Evolutionary conservation across 345 rosid species (phyloP).

Genomic region (Euphorbia tirucalli): DNA sequence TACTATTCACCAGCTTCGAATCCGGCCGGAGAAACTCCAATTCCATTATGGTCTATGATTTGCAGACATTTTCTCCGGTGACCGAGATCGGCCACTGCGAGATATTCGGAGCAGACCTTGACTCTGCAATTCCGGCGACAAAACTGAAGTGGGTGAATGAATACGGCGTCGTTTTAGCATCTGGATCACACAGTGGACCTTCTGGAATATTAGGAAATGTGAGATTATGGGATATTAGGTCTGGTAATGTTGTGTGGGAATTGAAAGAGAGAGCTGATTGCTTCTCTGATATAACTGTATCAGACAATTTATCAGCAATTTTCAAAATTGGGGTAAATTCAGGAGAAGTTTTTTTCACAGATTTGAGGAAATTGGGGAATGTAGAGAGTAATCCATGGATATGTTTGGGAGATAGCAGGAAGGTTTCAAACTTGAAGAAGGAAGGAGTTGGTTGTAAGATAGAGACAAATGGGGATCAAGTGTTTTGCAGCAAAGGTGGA

Average conservation of each 20-base stretch:
- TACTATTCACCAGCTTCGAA: constrained; percentile 82
- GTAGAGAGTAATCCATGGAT: constrained; percentile 46
- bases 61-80: constrained; percentile 52
- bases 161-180: constrained; percentile 61
- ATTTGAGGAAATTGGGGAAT: constrained; percentile 62
- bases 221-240: constrained; percentile 78
- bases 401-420: constrained; percentile 60
- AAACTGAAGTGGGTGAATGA: constrained; percentile 73
- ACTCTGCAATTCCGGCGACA: constrained; percentile 76
- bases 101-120: constrained; percentile 72
- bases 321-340: constrained; percentile 76
- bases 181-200: constrained; percentile 88
- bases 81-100: constrained; percentile 69
- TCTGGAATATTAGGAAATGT: constrained; percentile 72
- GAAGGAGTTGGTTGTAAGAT: constrained; percentile 78
- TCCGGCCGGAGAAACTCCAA: constrained; percentile 86
- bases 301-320: constrained; percentile 59
- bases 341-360: constrained; percentile 62
- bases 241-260: constrained; percentile 69
- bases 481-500: constrained; percentile 68
- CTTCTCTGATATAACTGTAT: constrained; percentile 74
- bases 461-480: constrained; percentile 74
- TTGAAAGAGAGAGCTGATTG: constrained; percentile 76
- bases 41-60: constrained; percentile 76
- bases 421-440: constrained; percentile 57